phyloP scores from a whole-genome alignment of 2,329 filamentous ascomycete genomes.

The Talaromyces sp. region DNA sequence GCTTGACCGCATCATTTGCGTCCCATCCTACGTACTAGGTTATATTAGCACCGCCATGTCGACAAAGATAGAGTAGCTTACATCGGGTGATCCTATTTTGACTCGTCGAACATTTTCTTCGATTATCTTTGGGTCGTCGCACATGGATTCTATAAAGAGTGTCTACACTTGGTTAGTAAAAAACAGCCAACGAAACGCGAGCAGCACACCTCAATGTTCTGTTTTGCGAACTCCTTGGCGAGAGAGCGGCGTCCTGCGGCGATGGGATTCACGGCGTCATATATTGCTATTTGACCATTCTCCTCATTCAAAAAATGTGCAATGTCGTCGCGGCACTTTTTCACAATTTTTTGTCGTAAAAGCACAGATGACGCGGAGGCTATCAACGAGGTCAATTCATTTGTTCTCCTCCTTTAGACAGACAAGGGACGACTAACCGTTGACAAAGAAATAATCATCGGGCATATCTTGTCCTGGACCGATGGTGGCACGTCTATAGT shows the following conservation, averaged over 20 bases:
- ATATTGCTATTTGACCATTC: slow-evolving; percentile 97
- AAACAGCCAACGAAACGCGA: neutral
- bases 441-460: slow-evolving; percentile 96
- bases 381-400: slow-evolving; percentile 20
- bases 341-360: slow-evolving; percentile 91
- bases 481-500: slow-evolving; percentile 90
- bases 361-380: slow-evolving; percentile 87
- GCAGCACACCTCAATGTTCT: slow-evolving; percentile 73
- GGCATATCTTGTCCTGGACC: slow-evolving; percentile 80
- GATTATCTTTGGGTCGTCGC: slow-evolving; percentile 88
- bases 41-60: slow-evolving; percentile 15
- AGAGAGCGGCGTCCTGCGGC: slow-evolving; percentile 75
- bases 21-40: slow-evolving; percentile 81
- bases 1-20: slow-evolving; percentile 82
- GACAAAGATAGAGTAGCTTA: slow-evolving; percentile 41
- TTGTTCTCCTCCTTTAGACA: neutral
- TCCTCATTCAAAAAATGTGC: slow-evolving; percentile 95
- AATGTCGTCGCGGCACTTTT: slow-evolving; percentile 95
- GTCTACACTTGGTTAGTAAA: slow-evolving; percentile 56
- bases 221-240: slow-evolving; percentile 95
- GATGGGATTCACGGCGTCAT: slow-evolving; percentile 94
- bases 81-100: slow-evolving; percentile 95
- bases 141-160: slow-evolving; percentile 92
- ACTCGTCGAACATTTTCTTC: slow-evolving; percentile 95
- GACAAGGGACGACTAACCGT: slow-evolving; percentile 50